Evolutionary conservation across 345 rosid species (phyloP).

Genomic region (Rhodomyrtus tomentosa): DNA sequence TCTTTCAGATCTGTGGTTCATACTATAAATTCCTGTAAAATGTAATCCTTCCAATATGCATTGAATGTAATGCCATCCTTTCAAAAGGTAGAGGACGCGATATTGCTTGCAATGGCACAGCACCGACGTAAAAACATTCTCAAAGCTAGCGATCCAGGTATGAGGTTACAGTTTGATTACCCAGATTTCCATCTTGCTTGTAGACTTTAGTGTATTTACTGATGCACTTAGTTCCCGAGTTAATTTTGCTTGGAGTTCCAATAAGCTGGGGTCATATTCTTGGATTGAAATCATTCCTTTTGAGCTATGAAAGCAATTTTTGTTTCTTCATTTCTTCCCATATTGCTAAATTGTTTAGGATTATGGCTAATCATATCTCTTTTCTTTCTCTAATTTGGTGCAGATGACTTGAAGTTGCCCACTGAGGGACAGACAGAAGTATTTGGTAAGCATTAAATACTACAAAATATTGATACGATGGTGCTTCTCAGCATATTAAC

Average conservation of each 20-base stretch:
- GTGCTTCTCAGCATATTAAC: background rate
- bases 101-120: slow-evolving; percentile 72
- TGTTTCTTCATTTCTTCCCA: background rate
- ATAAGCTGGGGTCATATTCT: background rate
- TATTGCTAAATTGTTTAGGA: background rate
- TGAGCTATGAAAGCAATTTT: background rate
- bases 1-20: background rate
- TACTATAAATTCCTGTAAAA: background rate
- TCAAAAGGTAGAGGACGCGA: slow-evolving; percentile 60
- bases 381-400: background rate
- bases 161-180: background rate
- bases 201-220: background rate
- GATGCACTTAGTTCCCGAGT: background rate
- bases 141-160: slow-evolving; percentile 34
- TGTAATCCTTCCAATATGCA: background rate
- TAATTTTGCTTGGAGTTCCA: background rate
- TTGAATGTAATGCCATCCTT: background rate
- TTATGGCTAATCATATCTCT: background rate
- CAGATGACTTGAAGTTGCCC: slow-evolving; percentile 2
- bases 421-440: slow-evolving; percentile 4
- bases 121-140: slow-evolving; percentile 25
- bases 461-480: background rate
- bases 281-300: background rate
- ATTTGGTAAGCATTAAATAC: background rate
- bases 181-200: background rate